Percentiles rank a stretch among this genome's conserved stretches.
These are phyloP conservation scores for Epichloe typhina DNA, from an alignment of 2,329 filamentous ascomycete species.

Conservation along the genomic window DNA sequence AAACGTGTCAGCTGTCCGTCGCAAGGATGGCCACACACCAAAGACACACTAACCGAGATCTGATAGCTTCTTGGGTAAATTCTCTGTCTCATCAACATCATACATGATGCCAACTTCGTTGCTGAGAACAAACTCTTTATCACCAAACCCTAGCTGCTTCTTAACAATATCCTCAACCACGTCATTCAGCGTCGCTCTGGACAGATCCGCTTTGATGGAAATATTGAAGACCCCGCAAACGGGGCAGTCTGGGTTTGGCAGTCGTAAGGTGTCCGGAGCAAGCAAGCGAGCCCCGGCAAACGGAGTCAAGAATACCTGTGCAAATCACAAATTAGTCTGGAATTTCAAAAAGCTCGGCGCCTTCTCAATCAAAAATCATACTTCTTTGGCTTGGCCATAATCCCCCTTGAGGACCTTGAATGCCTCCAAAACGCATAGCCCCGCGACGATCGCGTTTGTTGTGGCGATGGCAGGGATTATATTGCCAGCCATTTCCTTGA, in stretches of 20 bases:
- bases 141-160: conserved; percentile 58
- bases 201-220: conserved; percentile 53
- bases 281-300: conserved; percentile 45
- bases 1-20: neutral
- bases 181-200: conserved; percentile 62
- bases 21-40: neutral
- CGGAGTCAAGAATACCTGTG: conserved; percentile 64
- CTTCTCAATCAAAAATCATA: conserved; percentile 17
- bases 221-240: conserved; percentile 67
- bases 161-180: conserved; percentile 65
- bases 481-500: conserved; percentile 98
- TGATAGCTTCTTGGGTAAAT: conserved; percentile 63
- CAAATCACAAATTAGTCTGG: conserved; percentile 1
- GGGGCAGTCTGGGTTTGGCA: conserved; percentile 69
- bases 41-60: conserved; percentile 48
- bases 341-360: neutral
- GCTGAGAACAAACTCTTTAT: conserved; percentile 64
- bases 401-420: conserved; percentile 80
- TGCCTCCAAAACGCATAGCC: conserved; percentile 80
- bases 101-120: conserved; percentile 70
- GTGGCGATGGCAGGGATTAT: conserved; percentile 98
- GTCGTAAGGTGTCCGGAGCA: conserved; percentile 40
- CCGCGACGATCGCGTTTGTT: conserved; percentile 91
- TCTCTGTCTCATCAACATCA: conserved; percentile 79
- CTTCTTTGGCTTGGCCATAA: conserved; percentile 61